These are phyloP conservation scores for Fusarium sp. DNA, from an alignment of 2,329 filamentous ascomycete species.

Conservation along the genomic window DNA sequence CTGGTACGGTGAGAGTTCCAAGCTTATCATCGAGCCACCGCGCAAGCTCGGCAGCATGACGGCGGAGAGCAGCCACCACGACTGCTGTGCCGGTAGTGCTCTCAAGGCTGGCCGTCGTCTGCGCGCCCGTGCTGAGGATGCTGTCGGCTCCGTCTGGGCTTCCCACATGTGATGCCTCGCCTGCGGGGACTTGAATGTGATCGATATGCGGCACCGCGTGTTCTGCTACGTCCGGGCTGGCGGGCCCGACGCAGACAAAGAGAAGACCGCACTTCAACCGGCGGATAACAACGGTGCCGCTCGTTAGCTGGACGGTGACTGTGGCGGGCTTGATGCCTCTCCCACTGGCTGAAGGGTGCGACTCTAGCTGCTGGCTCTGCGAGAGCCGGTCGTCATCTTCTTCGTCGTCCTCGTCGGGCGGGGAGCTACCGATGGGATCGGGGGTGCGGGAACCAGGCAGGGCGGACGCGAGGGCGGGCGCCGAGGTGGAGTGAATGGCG, in stretches of 20 bases:
- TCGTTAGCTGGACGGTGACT: conserved; percentile 70
- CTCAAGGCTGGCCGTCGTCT: conserved; percentile 56
- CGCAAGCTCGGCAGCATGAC: conserved; percentile 69
- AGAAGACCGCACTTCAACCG: conserved; percentile 69
- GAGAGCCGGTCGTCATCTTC: conserved; percentile 41
- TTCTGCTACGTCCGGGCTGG: conserved; percentile 47
- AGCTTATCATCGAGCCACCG: conserved; percentile 71
- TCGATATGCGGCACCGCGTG: conserved; percentile 31
- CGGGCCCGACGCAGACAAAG: conserved; percentile 69
- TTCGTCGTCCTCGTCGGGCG: conserved; percentile 39
- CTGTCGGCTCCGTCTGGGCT: conserved; percentile 60
- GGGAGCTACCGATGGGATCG: conserved; percentile 41
- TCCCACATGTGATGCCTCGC: conserved; percentile 50
- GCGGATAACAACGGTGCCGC: conserved; percentile 69
- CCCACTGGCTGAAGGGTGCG: conserved; percentile 24
- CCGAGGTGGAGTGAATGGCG: conserved; percentile 64
- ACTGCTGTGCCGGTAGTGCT: conserved; percentile 56
- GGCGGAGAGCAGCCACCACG: conserved; percentile 63
- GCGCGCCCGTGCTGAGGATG: conserved; percentile 58
- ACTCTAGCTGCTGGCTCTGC: conserved; percentile 41
- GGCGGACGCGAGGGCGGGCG: conserved; percentile 55
- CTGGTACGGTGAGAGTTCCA: conserved; percentile 63
- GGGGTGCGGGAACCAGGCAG: conserved; percentile 52
- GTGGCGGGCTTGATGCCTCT: conserved; percentile 52
- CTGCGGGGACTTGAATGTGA: conserved; percentile 38